Conservation (phyloP, 345 rosid species). For the Limnanthes douglasii region DNA sequence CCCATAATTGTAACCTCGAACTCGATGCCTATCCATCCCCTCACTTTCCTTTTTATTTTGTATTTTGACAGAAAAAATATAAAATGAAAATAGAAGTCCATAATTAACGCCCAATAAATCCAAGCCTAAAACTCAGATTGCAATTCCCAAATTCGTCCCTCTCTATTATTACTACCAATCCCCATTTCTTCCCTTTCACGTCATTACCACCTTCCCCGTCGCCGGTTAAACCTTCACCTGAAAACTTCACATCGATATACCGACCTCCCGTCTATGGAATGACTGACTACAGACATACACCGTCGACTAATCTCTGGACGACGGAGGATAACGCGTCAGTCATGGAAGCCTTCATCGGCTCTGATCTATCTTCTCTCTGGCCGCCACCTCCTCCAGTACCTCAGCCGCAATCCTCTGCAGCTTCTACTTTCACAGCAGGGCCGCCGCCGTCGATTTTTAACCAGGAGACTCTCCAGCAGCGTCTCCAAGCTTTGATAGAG, state of each 20-base stretch:
- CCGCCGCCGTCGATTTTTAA: constrained; percentile 20
- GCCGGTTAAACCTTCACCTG: constrained; percentile 7
- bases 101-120: no score
- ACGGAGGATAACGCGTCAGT: constrained; percentile 73
- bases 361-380: constrained; percentile 70
- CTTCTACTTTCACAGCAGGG: constrained; percentile 12
- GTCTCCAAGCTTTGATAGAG: constrained; percentile 76
- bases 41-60: no score
- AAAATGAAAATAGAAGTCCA: no score
- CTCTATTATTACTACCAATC: not conserved
- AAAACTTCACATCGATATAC: no score
- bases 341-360: constrained; percentile 91
- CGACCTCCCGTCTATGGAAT: constrained; percentile 10
- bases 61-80: no score
- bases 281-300: constrained; percentile 33
- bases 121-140: no score
- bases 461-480: constrained; percentile 73
- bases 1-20: no score
- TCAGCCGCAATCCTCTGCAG: constrained; percentile 6
- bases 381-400: constrained; percentile 31
- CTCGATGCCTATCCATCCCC: no score
- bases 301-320: constrained; percentile 70
- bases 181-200: not conserved
- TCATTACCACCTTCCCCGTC: not conserved
- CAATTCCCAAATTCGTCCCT: not conserved